phyloP scores from a whole-genome alignment of 2,329 filamentous ascomycete genomes.

The Myriosclerotinia duriaeana region DNA sequence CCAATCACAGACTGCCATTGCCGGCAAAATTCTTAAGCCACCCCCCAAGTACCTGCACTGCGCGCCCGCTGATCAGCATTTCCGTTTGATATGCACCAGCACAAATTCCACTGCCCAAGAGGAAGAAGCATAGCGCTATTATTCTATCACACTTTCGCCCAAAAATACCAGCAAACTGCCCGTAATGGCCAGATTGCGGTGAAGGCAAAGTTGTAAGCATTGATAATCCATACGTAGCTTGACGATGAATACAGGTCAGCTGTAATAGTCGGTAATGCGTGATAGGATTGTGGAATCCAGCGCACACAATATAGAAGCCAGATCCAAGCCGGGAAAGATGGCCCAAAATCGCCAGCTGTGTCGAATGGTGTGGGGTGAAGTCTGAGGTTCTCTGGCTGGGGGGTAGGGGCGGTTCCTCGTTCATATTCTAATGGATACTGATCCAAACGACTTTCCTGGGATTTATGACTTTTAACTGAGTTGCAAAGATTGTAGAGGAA shows the following conservation, averaged over 20 bases:
- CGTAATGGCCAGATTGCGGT: constrained; percentile 37
- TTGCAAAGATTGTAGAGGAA: too few relatives aligned
- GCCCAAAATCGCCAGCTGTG: too few relatives aligned
- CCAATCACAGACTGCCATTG: constrained; percentile 53
- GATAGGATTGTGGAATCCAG: background rate
- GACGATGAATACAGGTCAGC: background rate
- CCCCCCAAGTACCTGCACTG: constrained; percentile 41
- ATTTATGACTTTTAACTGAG: too few relatives aligned
- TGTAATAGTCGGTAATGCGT: background rate
- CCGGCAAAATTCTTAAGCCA: constrained; percentile 47
- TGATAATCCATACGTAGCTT: constrained; percentile 28
- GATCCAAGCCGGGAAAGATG: too few relatives aligned
- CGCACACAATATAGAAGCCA: too few relatives aligned
- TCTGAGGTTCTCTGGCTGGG: too few relatives aligned
- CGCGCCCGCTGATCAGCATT: constrained; percentile 51
- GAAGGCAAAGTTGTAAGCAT: constrained; percentile 27
- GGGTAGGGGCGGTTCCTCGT: too few relatives aligned
- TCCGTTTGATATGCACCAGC: constrained; percentile 47
- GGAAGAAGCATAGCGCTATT: constrained; percentile 47
- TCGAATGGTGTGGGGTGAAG: too few relatives aligned
- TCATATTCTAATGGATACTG: too few relatives aligned
- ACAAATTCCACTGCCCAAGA: constrained; percentile 52
- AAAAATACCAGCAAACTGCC: constrained; percentile 53
- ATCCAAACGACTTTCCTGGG: too few relatives aligned
- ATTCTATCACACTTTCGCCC: constrained; percentile 49